Base-by-base conservation (phyloP, 345 rosid genomes). In the Eucalyptus erythrocorys region DNA sequence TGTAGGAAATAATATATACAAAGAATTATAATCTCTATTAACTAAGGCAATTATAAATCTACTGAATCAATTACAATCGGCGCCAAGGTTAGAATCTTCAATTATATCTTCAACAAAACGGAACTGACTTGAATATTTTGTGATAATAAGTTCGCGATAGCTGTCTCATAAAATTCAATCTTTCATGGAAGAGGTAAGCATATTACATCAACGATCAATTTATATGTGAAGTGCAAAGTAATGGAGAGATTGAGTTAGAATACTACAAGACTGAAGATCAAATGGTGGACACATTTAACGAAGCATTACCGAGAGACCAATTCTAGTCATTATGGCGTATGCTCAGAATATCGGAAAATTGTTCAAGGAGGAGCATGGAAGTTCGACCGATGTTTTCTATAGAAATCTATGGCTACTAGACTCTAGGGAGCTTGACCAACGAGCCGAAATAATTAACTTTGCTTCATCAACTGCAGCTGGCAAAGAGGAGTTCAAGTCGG, bases 141-240 rank as follows among this genome's bases (percentile, higher is more conserved):
- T 2, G 19, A 49, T 49, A 0, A 49, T 49, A 49, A 49, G 19
- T 15, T 3, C 0, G 1, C 3, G 1, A 49, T 49, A 49, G 19
- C 7, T 49, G 3, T 49, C 51, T 49, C 51, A 6, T 48, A 49
- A 27, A 61, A 30, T 61, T 13, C 34, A 61, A 3, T 61, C 34
- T 27, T 59, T 27, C n/a, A 6, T 27, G 34, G 68, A 61, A 61
- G 68, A 61, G 14, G 4, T 14, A 27, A 61, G n/a, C 7, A 61
- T 3, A 61, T 61, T 13, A 61, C n/a, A 27, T 61, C 68, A 61
- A 59, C 1, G 27, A 27, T 27, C n/a, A 59, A 3, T 59, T 3
- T 13, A 59, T 12, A 27, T 1, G 30, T 4, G 13, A 27, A 59
- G 66, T 5, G 15, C 66, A 59, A 59, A 27, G 15, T 59, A 26